These are phyloP conservation scores for Blepharisma stoltei DNA, from an alignment of 73 alveolate species.

Conservation along the genomic window DNA sequence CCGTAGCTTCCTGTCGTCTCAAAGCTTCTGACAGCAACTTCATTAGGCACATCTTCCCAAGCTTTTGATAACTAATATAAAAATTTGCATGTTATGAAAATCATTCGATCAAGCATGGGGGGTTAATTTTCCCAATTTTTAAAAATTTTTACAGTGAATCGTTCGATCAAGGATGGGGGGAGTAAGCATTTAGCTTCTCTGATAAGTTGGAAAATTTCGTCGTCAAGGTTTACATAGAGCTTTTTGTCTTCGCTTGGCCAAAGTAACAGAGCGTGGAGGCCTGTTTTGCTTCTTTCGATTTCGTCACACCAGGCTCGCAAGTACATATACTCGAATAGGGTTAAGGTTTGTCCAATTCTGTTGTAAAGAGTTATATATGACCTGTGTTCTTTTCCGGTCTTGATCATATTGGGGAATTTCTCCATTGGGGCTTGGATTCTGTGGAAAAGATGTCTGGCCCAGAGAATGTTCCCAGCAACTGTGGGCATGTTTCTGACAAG, in stretches of 20 bases:
- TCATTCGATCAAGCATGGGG: too few relatives aligned
- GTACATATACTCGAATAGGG: constrained; percentile 77
- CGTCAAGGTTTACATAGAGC: constrained; percentile 97
- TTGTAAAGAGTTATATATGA: constrained; percentile 73
- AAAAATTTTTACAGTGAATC: too few relatives aligned
- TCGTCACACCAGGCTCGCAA: constrained; percentile 83
- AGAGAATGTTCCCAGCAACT: constrained; percentile 99
- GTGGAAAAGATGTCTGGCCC: constrained; percentile 99
- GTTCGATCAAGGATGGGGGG: too few relatives aligned
- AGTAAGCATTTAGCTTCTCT: constrained; percentile 99
- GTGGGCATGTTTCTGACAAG: constrained; percentile 99
- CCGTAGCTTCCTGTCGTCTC: too few relatives aligned
- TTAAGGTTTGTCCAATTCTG: constrained; percentile 78
- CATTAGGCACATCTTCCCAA: too few relatives aligned
- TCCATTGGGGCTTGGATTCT: constrained; percentile 94
- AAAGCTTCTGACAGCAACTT: too few relatives aligned
- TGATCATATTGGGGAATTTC: constrained; percentile 82
- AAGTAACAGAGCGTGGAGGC: constrained; percentile 91
- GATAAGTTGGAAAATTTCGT: constrained; percentile 97
- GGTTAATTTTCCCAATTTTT: too few relatives aligned
- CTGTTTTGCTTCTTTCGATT: constrained; percentile 92
- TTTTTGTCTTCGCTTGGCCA: constrained; percentile 93
- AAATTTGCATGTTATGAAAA: too few relatives aligned
- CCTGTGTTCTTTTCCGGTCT: constrained; percentile 58
- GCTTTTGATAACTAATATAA: too few relatives aligned